These are phyloP conservation scores for Capsella bursapastoris DNA, from an alignment of 345 rosid species.

Conservation along the genomic window DNA sequence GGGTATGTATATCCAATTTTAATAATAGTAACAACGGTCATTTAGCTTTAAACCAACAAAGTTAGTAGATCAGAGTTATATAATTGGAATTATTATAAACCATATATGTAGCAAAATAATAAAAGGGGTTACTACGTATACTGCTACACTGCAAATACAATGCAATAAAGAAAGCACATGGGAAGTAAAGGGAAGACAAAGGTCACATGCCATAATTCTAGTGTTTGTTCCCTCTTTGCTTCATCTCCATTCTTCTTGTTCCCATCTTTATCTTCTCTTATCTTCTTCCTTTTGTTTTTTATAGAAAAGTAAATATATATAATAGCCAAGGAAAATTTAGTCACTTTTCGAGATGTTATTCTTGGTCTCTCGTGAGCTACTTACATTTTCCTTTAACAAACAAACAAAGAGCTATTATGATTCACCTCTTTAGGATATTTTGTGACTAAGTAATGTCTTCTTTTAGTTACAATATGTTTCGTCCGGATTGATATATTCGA, in stretches of 20 bases:
- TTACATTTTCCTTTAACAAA: neutral
- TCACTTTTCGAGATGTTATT: neutral
- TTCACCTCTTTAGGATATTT: neutral
- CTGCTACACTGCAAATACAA: neutral
- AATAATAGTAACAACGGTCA: slow-evolving; percentile 5
- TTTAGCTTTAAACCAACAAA: slow-evolving; percentile 12
- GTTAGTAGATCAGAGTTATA: slow-evolving; percentile 10
- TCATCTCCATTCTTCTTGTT: slow-evolving; percentile 37
- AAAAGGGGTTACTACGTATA: neutral
- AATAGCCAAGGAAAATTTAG: neutral
- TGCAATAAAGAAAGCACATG: slow-evolving; percentile 47
- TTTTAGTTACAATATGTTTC: neutral
- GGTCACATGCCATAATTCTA: slow-evolving; percentile 47
- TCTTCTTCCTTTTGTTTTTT: slow-evolving; percentile 14
- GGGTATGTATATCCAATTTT: too few species aligned
- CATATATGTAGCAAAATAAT: slow-evolving; percentile 6
- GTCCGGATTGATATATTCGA: neutral
- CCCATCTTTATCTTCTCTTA: slow-evolving; percentile 38
- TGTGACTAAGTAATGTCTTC: neutral
- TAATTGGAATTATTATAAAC: neutral
- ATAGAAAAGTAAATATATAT: neutral
- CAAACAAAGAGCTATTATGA: neutral
- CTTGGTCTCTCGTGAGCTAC: neutral
- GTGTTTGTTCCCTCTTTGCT: slow-evolving; percentile 36
- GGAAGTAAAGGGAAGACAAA: slow-evolving; percentile 43